These are phyloP conservation scores for Zymoseptoria pseudotritici DNA, from an alignment of 2,329 filamentous ascomycete species.

Conservation along the genomic window DNA sequence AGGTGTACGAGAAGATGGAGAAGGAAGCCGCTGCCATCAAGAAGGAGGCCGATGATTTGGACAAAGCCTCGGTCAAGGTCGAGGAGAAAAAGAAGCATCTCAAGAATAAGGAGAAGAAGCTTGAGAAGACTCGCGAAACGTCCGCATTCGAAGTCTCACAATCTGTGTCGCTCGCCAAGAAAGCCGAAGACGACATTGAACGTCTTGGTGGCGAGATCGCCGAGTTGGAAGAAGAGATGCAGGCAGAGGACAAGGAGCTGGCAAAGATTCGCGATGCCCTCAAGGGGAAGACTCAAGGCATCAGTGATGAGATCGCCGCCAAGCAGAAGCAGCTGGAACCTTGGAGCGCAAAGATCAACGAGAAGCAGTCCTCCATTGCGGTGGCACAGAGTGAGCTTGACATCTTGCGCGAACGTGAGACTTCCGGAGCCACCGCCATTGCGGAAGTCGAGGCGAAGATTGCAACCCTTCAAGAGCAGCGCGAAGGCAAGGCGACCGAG, in stretches of 20 bases:
- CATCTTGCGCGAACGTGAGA: slow-evolving; percentile 83
- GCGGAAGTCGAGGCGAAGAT: slow-evolving; percentile 80
- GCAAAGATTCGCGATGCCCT: slow-evolving; percentile 74
- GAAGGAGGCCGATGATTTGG: slow-evolving; percentile 86
- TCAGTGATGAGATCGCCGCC: slow-evolving; percentile 82
- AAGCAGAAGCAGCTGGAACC: slow-evolving; percentile 94
- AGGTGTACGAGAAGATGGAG: slow-evolving; percentile 74
- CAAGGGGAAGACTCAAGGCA: slow-evolving; percentile 90
- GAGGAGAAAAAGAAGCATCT: slow-evolving; percentile 97
- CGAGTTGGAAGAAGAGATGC: slow-evolving; percentile 67
- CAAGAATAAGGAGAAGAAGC: slow-evolving; percentile 82
- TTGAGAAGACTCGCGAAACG: slow-evolving; percentile 76
- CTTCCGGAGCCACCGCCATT: slow-evolving; percentile 74
- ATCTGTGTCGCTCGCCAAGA: slow-evolving; percentile 68
- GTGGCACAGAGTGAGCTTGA: slow-evolving; percentile 91
- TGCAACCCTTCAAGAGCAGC: slow-evolving; percentile 61
- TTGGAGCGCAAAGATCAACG: slow-evolving; percentile 94
- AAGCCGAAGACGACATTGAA: slow-evolving; percentile 71
- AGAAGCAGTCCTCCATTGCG: slow-evolving; percentile 88
- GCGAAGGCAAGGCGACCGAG: slow-evolving; percentile 62
- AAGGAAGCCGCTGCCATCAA: slow-evolving; percentile 70
- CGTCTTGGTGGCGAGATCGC: slow-evolving; percentile 66
- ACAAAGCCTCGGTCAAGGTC: slow-evolving; percentile 94
- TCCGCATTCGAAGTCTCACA: slow-evolving; percentile 68
- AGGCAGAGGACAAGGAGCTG: slow-evolving; percentile 73